These are phyloP conservation scores for Metarhizium album DNA, from an alignment of 2,329 filamentous ascomycete species.

Conservation along the genomic window DNA sequence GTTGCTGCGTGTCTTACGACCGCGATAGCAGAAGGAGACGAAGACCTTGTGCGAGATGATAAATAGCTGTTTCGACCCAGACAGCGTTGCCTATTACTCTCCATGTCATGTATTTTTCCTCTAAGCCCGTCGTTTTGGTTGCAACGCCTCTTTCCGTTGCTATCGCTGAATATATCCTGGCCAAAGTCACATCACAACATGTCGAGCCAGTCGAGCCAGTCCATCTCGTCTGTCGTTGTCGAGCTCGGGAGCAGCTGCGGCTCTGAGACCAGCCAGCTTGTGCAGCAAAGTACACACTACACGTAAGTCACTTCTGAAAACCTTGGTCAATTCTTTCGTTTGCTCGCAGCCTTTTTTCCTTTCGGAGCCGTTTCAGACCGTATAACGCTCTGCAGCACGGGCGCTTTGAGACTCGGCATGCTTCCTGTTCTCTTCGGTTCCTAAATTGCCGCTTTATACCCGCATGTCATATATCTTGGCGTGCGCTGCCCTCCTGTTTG, in stretches of 20 bases:
- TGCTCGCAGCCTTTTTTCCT: not conserved
- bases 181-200: not conserved
- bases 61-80: no score
- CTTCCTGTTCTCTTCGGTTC: no score
- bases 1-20: not conserved
- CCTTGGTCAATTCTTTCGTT: not conserved
- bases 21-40: not conserved
- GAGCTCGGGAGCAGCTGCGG: no score
- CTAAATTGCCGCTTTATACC: no score
- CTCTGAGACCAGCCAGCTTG: not conserved
- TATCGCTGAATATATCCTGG: not conserved
- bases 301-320: not conserved
- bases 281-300: not conserved
- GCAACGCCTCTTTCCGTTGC: not conserved
- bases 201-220: not conserved
- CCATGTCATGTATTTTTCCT: no score
- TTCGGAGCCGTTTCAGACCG: no score
- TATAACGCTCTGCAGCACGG: no score
- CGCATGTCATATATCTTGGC: no score
- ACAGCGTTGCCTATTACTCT: no score
- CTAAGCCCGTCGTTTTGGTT: not conserved
- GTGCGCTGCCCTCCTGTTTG: not conserved
- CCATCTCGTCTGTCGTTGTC: not conserved
- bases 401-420: no score
- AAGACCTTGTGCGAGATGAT: no score